phyloP scores from a whole-genome alignment of 169 alveolate genomes.

The Perkinsus chesapeaki region DNA sequence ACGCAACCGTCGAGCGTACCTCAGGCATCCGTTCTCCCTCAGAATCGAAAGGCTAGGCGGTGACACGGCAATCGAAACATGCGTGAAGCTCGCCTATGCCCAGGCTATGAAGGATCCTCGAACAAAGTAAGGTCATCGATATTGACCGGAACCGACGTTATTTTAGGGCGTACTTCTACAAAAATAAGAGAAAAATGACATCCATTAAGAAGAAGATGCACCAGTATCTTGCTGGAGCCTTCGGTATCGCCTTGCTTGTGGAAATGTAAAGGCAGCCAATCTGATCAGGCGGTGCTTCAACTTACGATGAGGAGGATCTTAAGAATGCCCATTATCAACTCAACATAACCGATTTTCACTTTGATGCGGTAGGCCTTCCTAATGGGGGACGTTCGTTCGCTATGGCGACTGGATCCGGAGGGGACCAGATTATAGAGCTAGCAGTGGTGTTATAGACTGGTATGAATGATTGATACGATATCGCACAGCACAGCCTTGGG shows the following conservation, averaged over 20 bases:
- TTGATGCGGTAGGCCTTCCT: neutral
- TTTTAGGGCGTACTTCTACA: neutral
- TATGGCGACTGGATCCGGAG: too few relatives aligned
- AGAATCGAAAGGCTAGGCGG: neutral
- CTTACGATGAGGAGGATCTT: neutral
- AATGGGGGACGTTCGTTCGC: neutral
- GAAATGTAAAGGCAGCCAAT: neutral
- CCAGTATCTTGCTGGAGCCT: neutral
- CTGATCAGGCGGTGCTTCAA: neutral
- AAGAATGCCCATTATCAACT: neutral
- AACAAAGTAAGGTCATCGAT: neutral
- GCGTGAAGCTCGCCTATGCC: neutral
- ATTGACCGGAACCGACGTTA: neutral
- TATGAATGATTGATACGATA: too few relatives aligned
- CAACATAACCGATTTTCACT: neutral
- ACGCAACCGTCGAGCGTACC: neutral
- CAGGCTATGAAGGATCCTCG: neutral
- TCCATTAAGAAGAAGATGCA: neutral
- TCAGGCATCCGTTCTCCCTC: neutral
- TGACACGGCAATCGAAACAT: neutral
- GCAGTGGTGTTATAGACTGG: too few relatives aligned
- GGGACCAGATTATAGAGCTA: too few relatives aligned
- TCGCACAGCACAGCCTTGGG: too few relatives aligned
- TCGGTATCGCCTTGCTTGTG: too few relatives aligned
- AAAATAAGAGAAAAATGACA: neutral